Evolutionary conservation across 2,329 filamentous ascomycete species (phyloP), one percentile per base, ranked within the genome.

Genomic region (Lasiodiplodia hormozganensis): DNA sequence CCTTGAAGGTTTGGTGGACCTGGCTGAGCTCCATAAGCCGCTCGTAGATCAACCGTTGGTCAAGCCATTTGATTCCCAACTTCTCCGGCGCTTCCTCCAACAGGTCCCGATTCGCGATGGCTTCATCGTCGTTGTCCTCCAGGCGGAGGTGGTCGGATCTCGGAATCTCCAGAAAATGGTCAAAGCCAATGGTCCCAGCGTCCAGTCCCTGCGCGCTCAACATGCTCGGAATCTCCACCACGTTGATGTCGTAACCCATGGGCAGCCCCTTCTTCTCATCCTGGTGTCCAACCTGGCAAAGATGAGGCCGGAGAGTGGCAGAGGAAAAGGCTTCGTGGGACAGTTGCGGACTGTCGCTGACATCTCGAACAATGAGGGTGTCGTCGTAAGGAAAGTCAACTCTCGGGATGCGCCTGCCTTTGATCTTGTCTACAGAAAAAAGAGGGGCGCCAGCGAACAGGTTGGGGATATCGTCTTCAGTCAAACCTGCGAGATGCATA

Each of bases 361-460:
- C 80, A 75, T 92, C 89, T 67, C 86, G 83, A 72, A 90, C 88
- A 72, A 84, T 81, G 68, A 90, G 77, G 70, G 85, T 82, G 70
- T 87, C 84, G 76, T 92, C 88, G 85, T 89, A 92, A 1, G 89
- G 90, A 75, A 89, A 92, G 47, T 88, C 87, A 34, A 90, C 88
- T 60, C 84, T 87, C 25, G 90, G 89, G 72, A 88, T 85, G 25
- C 87, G 86, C 85, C 87, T 69, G 84, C 85, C 75, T 84, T 86
- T 86, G 72, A 88, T 85, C 69, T 84, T 85, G 65, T 87, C 85
- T 72, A 87, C 85, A 76, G 88, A 89, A 81, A 90, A 92, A 76
- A 92, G 89, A 71, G 90, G 90, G 53, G 90, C 90, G n/a, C 90
- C 90, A 31, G 90, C 91, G 82, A 92, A 93, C 74, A 92, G 85